Evolutionary conservation across 176 grass and related monocot genomes (phyloP).

Genomic region (Thalia dealbata): DNA sequence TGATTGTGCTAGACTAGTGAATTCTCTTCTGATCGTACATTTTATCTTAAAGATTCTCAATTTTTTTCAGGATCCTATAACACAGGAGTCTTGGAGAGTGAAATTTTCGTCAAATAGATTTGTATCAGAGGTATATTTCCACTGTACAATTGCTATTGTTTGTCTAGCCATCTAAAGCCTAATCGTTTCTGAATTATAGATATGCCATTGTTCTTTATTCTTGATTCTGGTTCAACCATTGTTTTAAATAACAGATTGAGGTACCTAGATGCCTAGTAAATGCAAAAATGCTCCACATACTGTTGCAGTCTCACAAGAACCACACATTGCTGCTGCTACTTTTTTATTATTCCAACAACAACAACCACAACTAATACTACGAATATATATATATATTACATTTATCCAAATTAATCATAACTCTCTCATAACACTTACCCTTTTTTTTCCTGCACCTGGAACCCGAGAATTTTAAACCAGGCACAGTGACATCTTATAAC

Average conservation of each 20-base stretch:
- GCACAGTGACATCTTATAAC: background rate
- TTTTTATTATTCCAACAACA: background rate
- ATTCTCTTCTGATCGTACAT: background rate
- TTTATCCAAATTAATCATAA: background rate
- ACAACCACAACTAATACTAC: no score
- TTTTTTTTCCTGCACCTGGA: background rate
- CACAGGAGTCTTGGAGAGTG: constrained; percentile 49
- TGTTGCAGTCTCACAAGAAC: no score
- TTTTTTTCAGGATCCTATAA: constrained; percentile 38
- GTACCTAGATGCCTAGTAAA: background rate
- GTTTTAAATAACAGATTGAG: background rate
- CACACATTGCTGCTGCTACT: background rate
- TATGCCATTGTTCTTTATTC: background rate
- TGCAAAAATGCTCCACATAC: background rate
- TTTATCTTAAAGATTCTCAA: background rate
- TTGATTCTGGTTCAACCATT: no score
- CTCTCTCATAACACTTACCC: background rate
- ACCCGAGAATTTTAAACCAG: background rate
- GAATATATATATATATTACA: background rate
- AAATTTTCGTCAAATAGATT: constrained; percentile 65
- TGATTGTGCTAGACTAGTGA: background rate
- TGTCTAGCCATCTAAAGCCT: background rate
- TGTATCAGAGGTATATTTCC: constrained; percentile 49
- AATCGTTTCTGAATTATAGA: background rate
- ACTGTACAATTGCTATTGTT: constrained; percentile 2